These are phyloP conservation scores for Aquilaria malaccensis DNA, from an alignment of 345 rosid species.

Conservation along the genomic window DNA sequence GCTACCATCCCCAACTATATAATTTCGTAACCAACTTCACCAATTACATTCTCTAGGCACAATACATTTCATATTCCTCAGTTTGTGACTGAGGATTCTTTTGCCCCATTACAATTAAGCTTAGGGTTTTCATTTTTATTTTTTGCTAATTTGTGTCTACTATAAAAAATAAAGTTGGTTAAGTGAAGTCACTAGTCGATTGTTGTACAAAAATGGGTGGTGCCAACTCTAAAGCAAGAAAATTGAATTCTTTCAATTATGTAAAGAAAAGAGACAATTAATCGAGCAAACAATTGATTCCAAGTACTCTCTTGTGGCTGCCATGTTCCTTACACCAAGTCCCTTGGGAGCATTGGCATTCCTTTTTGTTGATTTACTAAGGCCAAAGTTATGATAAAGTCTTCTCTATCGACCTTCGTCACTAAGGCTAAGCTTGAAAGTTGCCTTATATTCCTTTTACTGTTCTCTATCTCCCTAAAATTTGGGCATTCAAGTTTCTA, in stretches of 20 bases:
- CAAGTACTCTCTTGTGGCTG: slow-evolving; percentile 75
- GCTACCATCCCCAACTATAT: too few species aligned
- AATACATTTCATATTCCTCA: too few species aligned
- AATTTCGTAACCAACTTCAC: too few species aligned
- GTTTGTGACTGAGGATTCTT: too few species aligned
- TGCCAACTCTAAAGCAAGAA: slow-evolving; percentile 56
- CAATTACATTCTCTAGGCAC: too few species aligned
- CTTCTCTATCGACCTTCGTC: slow-evolving; percentile 55
- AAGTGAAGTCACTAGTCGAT: slow-evolving; percentile 17
- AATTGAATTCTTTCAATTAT: slow-evolving; percentile 55
- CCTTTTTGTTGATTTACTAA: slow-evolving; percentile 76
- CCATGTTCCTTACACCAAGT: slow-evolving; percentile 81
- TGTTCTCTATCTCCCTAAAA: slow-evolving; percentile 63
- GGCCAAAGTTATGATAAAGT: slow-evolving; percentile 30
- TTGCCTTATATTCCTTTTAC: slow-evolving; percentile 58
- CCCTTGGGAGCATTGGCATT: slow-evolving; percentile 65
- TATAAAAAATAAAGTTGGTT: slow-evolving; percentile 12
- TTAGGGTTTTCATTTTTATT: too few species aligned
- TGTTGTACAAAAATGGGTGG: slow-evolving; percentile 51
- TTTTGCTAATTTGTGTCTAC: too few species aligned
- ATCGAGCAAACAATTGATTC: slow-evolving; percentile 48
- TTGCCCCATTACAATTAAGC: too few species aligned
- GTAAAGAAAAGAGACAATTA: slow-evolving; percentile 47
- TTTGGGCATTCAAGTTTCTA: slow-evolving; percentile 34
- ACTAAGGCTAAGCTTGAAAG: slow-evolving; percentile 56